Base-by-base conservation (phyloP, 257 asterid species). In the Scutellaria baicalensis region DNA sequence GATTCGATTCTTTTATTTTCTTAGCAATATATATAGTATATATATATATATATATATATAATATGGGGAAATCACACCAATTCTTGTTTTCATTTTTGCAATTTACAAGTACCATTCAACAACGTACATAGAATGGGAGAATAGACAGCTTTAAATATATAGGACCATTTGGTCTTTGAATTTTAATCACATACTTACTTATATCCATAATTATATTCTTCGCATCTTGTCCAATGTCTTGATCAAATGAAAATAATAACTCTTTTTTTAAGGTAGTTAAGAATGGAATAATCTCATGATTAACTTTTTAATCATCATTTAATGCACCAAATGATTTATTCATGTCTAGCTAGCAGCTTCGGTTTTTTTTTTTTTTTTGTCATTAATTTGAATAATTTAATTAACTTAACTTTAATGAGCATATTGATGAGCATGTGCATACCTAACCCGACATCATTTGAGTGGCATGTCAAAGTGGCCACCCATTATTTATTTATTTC, bases 361-460 rank as follows among this genome's bases (percentile, higher is more conserved):
- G 33, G 2, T 27, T 48, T 57, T 17, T 17, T 18, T 70, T 47
- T 14, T 10, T 56, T 40, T 16, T 59, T 78, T n/a, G n/a, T 20
- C n/a, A 23, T 4, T 55, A 35, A 36, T 61, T n/a, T n/a, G n/a
- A n/a, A n/a, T n/a, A n/a, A 17, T 18, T 42, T 35, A 61, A 27
- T 59, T 0, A 50, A 68, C 17, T 56, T 50, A 27, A 51, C 67
- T 74, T 79, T 67, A 70, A 66, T 75, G 69, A 42, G 11, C 35
- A 58, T 76, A 73, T 82, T 57, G 78, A 79, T 81, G 78, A 77
- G 61, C 88, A 85, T 88, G 89, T 85, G 96, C 90, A 67, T 20
- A 77, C 92, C 88, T 73, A 83, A 77, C 78, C 59, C 68, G 77
- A 73, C 81, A 89, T 85, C 92, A 85, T 87, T 89, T 78, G 75